Evolutionary conservation across 495 filamentous ascomycete genomes (phyloP).

Genomic region (Pseudoneurospora amorphoporcata): DNA sequence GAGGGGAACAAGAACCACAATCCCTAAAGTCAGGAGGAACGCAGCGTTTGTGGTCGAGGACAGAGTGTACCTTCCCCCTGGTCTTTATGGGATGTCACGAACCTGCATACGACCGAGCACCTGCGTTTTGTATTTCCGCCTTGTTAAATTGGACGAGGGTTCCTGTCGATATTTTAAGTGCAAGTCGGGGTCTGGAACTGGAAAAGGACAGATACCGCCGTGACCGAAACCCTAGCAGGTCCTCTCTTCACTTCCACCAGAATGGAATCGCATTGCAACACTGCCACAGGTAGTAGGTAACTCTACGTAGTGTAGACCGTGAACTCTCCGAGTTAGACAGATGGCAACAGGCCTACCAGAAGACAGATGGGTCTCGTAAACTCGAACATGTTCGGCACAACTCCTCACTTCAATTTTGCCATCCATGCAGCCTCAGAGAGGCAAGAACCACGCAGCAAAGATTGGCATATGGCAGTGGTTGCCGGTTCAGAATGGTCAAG

Average conservation of each 20-base stretch:
- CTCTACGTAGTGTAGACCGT: background rate
- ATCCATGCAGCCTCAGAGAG: background rate
- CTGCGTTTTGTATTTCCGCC: conserved; percentile 10
- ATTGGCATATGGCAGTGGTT: background rate
- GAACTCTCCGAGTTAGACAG: background rate
- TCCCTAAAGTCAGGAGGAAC: background rate
- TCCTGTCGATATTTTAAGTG: background rate
- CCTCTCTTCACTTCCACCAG: background rate
- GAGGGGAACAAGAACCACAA: background rate
- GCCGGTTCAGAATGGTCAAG: background rate
- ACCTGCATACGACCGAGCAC: conserved; percentile 24
- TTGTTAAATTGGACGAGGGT: background rate
- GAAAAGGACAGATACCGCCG: background rate
- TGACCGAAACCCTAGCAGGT: background rate
- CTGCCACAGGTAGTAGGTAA: background rate
- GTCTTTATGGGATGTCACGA: background rate
- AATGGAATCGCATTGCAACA: background rate
- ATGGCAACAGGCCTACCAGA: no score
- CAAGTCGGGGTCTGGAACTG: background rate
- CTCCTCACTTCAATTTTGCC: background rate
- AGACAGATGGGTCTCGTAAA: background rate
- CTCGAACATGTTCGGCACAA: background rate
- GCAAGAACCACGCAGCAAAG: background rate
- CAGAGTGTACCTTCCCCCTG: background rate
- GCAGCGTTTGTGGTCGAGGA: background rate